Base-by-base conservation (phyloP, 345 rosid species). In the Eucalyptus microcorys region DNA sequence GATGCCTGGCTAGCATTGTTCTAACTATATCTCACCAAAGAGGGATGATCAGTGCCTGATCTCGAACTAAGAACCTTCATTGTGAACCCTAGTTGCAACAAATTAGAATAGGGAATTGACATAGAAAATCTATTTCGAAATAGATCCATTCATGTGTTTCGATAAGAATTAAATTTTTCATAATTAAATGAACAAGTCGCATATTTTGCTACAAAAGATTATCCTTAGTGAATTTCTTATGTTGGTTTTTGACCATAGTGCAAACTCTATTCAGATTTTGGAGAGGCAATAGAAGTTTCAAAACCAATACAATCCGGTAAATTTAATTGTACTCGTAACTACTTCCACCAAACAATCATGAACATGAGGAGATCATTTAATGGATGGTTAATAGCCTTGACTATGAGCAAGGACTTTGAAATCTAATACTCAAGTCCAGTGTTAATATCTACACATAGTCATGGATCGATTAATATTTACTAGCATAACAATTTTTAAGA, bases 381-480 rank as follows among this genome's bases (percentile, higher is more conserved):
- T 1, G 7, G 15, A 61, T 15, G 40, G 1, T 66, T 32, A 16
- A 16, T 8, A 34, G 22, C 1, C 40, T 17, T 66, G 40, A 66
- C 8, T 24, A 22, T 55, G 61, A 55, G 40, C 22, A n/a, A 66
- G 19, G 76, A 66, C 76, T n/a, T 66, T 32, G 19, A 7, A 66
- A 8, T 34, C 1, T 1, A 3, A 16, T 66, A 6, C 22, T 66
- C 6, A 16, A 66, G 30, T 55, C 30, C 1, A 24, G 0, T 24
- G 37, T 64, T 14, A 27, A 61, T 61, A 57, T 57, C n/a, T 11
- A 27, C 66, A 57, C 7, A 5, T 15, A 5, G 30, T 59, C 16
- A 12, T n/a, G 9, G 0, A n/a, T n/a, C 2, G 37, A 1, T 2
- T 10, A n/a, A n/a, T 14, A 1, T 52, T 21, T 7, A 52, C 0